A percentile compares a stretch with the other conserved stretches of the same genome.
phyloP scores from a whole-genome alignment of 2,329 filamentous ascomycete genomes.

The Grosmannia penicillata region DNA sequence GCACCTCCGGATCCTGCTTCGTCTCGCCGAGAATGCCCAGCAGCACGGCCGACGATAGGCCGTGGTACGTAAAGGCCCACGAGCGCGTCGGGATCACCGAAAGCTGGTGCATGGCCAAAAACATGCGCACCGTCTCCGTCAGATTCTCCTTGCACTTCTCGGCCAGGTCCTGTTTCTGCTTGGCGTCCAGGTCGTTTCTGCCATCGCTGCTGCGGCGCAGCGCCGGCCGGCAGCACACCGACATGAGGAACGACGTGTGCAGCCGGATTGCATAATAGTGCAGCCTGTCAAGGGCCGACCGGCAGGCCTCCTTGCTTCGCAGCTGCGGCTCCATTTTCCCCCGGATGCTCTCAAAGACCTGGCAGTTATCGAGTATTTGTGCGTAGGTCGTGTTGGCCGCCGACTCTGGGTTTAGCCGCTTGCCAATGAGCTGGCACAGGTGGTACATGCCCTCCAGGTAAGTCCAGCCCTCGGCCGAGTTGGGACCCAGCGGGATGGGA shows the following conservation, averaged over 20 bases:
- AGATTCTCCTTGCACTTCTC: slow-evolving; percentile 47
- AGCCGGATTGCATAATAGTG: slow-evolving; percentile 51
- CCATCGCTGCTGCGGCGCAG: slow-evolving; percentile 39
- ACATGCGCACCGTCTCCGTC: slow-evolving; percentile 53
- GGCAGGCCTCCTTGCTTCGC: slow-evolving; percentile 46
- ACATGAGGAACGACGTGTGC: slow-evolving; percentile 50
- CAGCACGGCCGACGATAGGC: slow-evolving; percentile 48
- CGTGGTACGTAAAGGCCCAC: slow-evolving; percentile 55
- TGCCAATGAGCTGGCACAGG: slow-evolving; percentile 45
- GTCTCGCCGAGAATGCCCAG: slow-evolving; percentile 49
- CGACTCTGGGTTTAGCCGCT: slow-evolving; percentile 39
- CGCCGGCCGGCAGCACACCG: slow-evolving; percentile 48
- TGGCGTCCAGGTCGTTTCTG: slow-evolving; percentile 29
- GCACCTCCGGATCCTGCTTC: slow-evolving; percentile 46
- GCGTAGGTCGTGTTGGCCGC: slow-evolving; percentile 32
- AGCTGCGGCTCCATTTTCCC: slow-evolving; percentile 35
- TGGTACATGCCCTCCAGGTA: slow-evolving; percentile 54
- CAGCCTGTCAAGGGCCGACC: slow-evolving; percentile 45
- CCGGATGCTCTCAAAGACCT: slow-evolving; percentile 36
- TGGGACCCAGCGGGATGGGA: slow-evolving; percentile 32
- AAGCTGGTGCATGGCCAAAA: slow-evolving; percentile 52
- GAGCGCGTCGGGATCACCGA: slow-evolving; percentile 51
- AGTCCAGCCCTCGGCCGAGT: slow-evolving; percentile 31
- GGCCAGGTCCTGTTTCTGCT: slow-evolving; percentile 39
- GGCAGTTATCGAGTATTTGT: slow-evolving; percentile 43